Percentiles rank a stretch among this genome's conserved stretches.
phyloP scores from a whole-genome alignment of 768 basidiomycete species.

The Clitopilus hobsonii region DNA sequence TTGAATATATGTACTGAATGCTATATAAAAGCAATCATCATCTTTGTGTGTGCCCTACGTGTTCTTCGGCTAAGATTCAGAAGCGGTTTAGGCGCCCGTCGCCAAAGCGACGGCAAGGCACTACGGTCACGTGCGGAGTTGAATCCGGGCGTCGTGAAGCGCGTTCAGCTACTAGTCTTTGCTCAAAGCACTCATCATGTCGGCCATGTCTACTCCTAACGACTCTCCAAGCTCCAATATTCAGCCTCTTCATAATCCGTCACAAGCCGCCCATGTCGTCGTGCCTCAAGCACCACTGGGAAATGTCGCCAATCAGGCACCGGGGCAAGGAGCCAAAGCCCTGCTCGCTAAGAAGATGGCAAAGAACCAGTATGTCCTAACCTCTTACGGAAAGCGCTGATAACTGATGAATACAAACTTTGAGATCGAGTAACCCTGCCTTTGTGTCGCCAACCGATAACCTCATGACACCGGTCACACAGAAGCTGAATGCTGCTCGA shows the following conservation, averaged over 20 bases:
- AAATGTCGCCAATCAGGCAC: slow-evolving; percentile 52
- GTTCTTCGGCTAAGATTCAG: too few species aligned
- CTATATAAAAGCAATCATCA: too few species aligned
- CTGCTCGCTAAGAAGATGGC: slow-evolving; percentile 92
- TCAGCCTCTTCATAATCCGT: slow-evolving; percentile 83
- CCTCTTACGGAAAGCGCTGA: slow-evolving; percentile 1
- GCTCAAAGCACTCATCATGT: slow-evolving; percentile 25
- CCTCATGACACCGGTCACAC: slow-evolving; percentile 88
- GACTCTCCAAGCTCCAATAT: slow-evolving; percentile 67
- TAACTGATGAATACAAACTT: slow-evolving; percentile 10
- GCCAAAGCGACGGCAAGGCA: neutral
- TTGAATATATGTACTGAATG: too few species aligned
- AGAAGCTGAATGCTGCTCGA: slow-evolving; percentile 86
- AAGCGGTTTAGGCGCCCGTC: too few species aligned
- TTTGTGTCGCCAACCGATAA: slow-evolving; percentile 94
- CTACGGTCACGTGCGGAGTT: slow-evolving; percentile 3
- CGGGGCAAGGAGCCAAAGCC: slow-evolving; percentile 85
- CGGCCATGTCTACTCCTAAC: slow-evolving; percentile 56
- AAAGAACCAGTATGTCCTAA: slow-evolving; percentile 58
- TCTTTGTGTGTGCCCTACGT: too few species aligned
- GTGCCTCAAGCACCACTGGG: slow-evolving; percentile 80
- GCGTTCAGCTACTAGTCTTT: neutral
- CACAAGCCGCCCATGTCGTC: slow-evolving; percentile 72
- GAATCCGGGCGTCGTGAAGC: neutral
- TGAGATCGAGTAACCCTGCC: slow-evolving; percentile 64